Conservation (phyloP, 768 basidiomycete genomes). For the Dacryopinax spathularia region DNA sequence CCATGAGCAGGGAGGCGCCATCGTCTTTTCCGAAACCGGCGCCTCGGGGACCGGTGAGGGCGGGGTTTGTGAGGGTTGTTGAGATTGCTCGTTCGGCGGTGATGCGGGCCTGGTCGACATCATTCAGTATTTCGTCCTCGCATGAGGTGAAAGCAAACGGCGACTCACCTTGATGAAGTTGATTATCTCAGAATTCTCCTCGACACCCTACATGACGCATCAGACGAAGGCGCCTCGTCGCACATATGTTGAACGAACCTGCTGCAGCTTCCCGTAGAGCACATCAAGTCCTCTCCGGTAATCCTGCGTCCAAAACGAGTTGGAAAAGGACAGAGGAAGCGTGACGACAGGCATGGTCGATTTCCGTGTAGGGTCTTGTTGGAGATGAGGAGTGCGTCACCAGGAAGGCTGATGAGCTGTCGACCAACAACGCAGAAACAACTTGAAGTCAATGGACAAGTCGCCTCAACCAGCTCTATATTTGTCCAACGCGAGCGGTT, state of each 20-base stretch:
- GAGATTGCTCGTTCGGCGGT: constrained; percentile 55
- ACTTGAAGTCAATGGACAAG: too few species aligned
- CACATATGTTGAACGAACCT: constrained; percentile 33
- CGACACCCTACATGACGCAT: constrained; percentile 41
- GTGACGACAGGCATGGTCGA: constrained; percentile 67
- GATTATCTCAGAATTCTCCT: constrained; percentile 71
- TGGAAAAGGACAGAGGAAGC: constrained; percentile 74
- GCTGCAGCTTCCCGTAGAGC: constrained; percentile 60
- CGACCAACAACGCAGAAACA: not conserved
- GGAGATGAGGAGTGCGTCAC: not conserved
- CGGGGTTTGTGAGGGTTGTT: constrained; percentile 38
- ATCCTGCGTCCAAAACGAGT: constrained; percentile 93
- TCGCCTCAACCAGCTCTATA: too few species aligned
- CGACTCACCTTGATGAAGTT: constrained; percentile 62
- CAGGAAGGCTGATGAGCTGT: not conserved
- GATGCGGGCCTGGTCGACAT: constrained; percentile 48
- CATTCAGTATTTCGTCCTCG: constrained; percentile 9
- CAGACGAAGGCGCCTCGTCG: not conserved
- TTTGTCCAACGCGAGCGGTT: too few species aligned
- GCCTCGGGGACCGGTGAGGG: constrained; percentile 35
- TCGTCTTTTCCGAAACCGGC: constrained; percentile 66
- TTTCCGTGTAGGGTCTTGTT: not conserved
- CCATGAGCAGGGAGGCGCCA: constrained; percentile 65
- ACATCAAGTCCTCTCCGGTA: constrained; percentile 72
- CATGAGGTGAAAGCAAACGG: not conserved